Percentiles rank a stretch among this genome's conserved stretches.
phyloP scores from a whole-genome alignment of 179 eudicot genomes.

The Gypsophila paniculata region DNA sequence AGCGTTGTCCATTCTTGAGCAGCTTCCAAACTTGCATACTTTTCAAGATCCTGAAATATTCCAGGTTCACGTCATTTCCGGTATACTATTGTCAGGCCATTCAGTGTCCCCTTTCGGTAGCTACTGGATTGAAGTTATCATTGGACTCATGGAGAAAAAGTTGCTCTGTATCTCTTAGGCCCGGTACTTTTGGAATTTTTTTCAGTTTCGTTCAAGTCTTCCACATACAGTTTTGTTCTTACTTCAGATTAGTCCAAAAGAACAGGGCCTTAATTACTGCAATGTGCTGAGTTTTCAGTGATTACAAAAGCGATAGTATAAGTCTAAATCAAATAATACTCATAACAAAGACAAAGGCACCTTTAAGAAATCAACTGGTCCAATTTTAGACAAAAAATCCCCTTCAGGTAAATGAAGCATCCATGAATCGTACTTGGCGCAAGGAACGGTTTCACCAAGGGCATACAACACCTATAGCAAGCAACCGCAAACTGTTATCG shows the following conservation, averaged over 20 bases:
- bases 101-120: no score
- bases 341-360: conserved; percentile 25
- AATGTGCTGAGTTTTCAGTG: no score
- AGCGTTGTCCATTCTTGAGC: conserved; percentile 84
- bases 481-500: neutral
- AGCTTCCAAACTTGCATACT: conserved; percentile 72
- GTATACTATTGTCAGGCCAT: no score
- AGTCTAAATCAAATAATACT: neutral
- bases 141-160: no score
- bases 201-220: no score
- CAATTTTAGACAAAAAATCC: conserved; percentile 80
- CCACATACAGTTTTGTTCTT: no score
- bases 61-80: no score
- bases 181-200: no score
- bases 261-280: no score
- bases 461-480: conserved; percentile 81
- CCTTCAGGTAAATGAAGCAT: conserved; percentile 92
- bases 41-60: conserved; percentile 64
- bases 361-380: conserved; percentile 85
- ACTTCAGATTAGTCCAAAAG: no score
- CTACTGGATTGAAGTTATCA: no score
- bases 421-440: conserved; percentile 90
- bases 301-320: neutral
- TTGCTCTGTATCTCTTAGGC: no score
- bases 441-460: conserved; percentile 79